These are phyloP conservation scores for Bipolaris gigantea DNA, from an alignment of 2,329 filamentous ascomycete species.

Conservation along the genomic window DNA sequence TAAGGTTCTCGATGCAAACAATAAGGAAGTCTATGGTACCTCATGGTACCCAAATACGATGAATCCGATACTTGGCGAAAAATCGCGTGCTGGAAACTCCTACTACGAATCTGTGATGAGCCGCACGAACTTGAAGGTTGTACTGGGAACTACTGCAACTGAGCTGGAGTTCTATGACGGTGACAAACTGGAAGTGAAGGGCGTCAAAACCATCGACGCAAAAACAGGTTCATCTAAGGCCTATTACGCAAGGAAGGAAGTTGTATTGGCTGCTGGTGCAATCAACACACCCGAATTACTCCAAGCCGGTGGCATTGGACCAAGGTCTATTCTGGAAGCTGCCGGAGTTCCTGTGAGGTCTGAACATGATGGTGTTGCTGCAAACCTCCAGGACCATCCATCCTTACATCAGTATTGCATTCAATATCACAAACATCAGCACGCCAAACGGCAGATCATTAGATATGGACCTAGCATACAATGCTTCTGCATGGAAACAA, in stretches of 20 bases:
- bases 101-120: slow-evolving; percentile 33
- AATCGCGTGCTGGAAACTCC: slow-evolving; percentile 37
- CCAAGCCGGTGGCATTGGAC: slow-evolving; percentile 38
- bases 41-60: slow-evolving; percentile 45
- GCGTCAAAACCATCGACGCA: slow-evolving; percentile 31
- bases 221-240: slow-evolving; percentile 18
- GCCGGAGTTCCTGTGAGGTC: slow-evolving; percentile 31
- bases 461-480: slow-evolving; percentile 28
- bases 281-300: slow-evolving; percentile 60
- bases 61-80: slow-evolving; percentile 35
- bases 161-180: slow-evolving; percentile 28
- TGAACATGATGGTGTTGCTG: slow-evolving; percentile 36
- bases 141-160: slow-evolving; percentile 23
- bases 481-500: slow-evolving; percentile 33
- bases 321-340: slow-evolving; percentile 29
- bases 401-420: slow-evolving; percentile 26
- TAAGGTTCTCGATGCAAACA: slow-evolving; percentile 26
- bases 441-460: slow-evolving; percentile 27
- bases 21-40: slow-evolving; percentile 34
- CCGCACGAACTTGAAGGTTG: slow-evolving; percentile 37
- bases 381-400: slow-evolving; percentile 43
- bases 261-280: slow-evolving; percentile 62
- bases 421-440: slow-evolving; percentile 25
- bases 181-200: slow-evolving; percentile 24
- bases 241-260: slow-evolving; percentile 49